Base-by-base conservation (phyloP, 2,329 filamentous ascomycete species). In the Fusarium fujikuroi region DNA sequence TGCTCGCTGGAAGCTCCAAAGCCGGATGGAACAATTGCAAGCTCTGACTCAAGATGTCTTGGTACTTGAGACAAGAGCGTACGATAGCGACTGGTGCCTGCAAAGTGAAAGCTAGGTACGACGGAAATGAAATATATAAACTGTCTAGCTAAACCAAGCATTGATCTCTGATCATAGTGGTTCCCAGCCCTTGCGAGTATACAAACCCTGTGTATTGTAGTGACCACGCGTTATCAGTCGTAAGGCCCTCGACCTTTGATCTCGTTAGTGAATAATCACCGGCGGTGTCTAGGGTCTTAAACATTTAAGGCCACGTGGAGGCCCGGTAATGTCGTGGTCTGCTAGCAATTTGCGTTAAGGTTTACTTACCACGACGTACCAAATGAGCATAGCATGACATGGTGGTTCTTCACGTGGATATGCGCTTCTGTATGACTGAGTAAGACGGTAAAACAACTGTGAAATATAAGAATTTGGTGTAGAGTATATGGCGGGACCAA, bases 401-500 rank as follows among this genome's bases (percentile, higher is more conserved):
- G 14, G 30, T 50, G 8, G 16, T 50, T 50, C 8, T 50, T 50
- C 3, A 19, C 16, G 3, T 50, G 14, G n/a, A 50, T 16, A 1
- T 50, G 10, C 14, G 47, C 47, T 34, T 50, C 47, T 50, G 11
- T 19, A 7, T 23, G 0, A 3, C 0, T 34, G 15, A 34, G 23
- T 1, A 12, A 9, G n/a, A 3, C 6, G 10, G 30, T 1, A 30
- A 30, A 4, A 30, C 3, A 4, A 50, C 5, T 4, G 21, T 0
- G 5, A 7, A 23, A n/a, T 1, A 18, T 4, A 2, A 6, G 47
- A 50, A 23, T 23, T 50, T 19, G 16, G 30, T 9, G 30, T 50
- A 14, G 47, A 34, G 21, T 50, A 50, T 6, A 50, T 50, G 5
- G 15, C 30, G 12, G 47, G 21, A 7, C 15, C 16, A 50, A 34